A percentile compares a stretch with the other conserved stretches of the same genome.
Evolutionary conservation across 208 protist genomes (phyloP).

Genomic region (Trypanosoma boissoni): DNA sequence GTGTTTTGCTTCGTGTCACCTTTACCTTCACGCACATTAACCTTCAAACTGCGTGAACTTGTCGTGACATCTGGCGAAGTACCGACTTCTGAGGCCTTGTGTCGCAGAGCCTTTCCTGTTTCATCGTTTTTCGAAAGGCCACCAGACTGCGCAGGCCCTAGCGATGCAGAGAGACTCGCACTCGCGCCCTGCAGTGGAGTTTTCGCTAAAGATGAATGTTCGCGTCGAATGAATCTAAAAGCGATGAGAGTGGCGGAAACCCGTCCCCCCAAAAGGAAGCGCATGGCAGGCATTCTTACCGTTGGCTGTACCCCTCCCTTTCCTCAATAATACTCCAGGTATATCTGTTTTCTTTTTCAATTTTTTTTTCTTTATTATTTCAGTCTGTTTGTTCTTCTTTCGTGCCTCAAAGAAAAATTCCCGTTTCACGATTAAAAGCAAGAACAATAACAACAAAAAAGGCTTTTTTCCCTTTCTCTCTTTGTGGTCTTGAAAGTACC

Average conservation of each 20-base stretch:
- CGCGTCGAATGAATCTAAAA: slow-evolving; percentile 3
- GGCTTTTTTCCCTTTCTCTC: slow-evolving; percentile 7
- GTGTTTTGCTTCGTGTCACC: background rate
- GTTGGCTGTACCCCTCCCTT: background rate
- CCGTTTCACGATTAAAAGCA: no score
- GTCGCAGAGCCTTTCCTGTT: background rate
- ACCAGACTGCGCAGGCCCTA: background rate
- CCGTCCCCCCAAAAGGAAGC: background rate
- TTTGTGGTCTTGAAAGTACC: background rate
- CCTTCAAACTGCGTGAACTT: background rate
- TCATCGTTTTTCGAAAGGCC: background rate
- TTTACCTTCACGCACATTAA: slow-evolving; percentile 3
- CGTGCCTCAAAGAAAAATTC: no score
- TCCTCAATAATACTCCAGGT: slow-evolving; percentile 6
- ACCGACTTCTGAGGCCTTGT: background rate
- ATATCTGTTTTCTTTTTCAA: slow-evolving; percentile 11
- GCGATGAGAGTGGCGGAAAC: background rate
- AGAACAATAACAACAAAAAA: no score
- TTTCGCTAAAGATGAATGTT: slow-evolving; percentile 11
- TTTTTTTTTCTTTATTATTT: slow-evolving; percentile 17
- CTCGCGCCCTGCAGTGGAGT: slow-evolving; percentile 6
- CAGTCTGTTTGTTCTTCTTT: no score
- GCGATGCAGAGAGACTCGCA: background rate
- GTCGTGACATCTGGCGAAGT: slow-evolving; percentile 12
- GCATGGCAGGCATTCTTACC: background rate